Percentiles rank a stretch among this genome's conserved stretches.
These are phyloP conservation scores for Sequoia sempervirens DNA, from an alignment of 75 land plant species.

Conservation along the genomic window DNA sequence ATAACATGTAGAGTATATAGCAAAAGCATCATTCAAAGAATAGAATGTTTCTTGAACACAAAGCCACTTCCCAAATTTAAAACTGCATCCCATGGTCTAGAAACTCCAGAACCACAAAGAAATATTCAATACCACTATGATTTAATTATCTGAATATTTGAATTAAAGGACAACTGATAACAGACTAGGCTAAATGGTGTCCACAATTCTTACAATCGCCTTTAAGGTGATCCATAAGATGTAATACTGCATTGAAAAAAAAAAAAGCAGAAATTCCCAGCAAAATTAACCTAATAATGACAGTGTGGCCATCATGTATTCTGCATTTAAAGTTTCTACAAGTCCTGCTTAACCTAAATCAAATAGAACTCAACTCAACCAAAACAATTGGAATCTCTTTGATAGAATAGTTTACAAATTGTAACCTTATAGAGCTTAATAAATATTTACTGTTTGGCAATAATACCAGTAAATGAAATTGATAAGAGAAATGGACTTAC, in stretches of 20 bases:
- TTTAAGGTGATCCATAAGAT: background rate
- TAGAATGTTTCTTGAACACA: background rate
- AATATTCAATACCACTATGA: background rate
- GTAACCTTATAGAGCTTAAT: background rate
- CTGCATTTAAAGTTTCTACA: background rate
- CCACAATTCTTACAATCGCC: background rate
- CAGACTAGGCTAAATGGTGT: background rate
- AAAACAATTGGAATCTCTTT: background rate
- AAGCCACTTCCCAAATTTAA: background rate
- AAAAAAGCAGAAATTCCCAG: background rate
- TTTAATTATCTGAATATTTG: background rate
- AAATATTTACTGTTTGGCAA: background rate
- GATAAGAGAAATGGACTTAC: constrained; percentile 38
- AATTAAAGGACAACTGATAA: background rate
- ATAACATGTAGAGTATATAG: background rate
- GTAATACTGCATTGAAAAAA: background rate
- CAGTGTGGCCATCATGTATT: background rate
- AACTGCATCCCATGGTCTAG: background rate
- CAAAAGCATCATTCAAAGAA: background rate
- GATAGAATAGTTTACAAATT: background rate
- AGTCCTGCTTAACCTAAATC: background rate
- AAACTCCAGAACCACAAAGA: background rate
- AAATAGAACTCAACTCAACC: background rate
- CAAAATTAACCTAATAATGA: background rate
- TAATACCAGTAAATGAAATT: background rate